Base-by-base conservation (phyloP, 495 filamentous ascomycete species). In the Saxophila tyrrhenica region DNA sequence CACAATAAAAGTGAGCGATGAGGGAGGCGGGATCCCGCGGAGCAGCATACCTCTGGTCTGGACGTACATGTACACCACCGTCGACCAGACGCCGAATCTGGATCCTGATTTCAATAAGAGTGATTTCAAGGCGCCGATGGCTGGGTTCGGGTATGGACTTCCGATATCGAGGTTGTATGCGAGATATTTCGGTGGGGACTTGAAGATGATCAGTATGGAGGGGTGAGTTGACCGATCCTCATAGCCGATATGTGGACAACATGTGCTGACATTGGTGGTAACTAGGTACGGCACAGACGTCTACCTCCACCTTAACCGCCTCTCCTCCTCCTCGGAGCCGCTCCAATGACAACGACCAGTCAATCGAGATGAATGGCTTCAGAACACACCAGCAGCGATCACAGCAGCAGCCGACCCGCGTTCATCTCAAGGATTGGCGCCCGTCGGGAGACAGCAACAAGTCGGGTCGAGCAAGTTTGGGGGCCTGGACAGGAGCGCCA, bases 21-120 rank as follows among this genome's bases (percentile, higher is more conserved):
- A 98, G 68, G 92, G 92, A 42, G 92, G 92, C 57, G 92, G 92
- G 42, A 96, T 98, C 23, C 88, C 90, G 0, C 78, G 92, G 51
- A 88, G 83, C 57, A 76, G 86, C 25, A 96, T 98, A 52, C 94
- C 94, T 10, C 76, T 98, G 8, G 92, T 97, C 16, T 98, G 92
- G 92, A 98, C 92, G 23, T 98, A 98, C 65, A 98, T 97, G 92
- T 98, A 97, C 64, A 98, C 92, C 19, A 98, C 92, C 10, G 91
- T 98, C 41, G 92, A 96, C 69, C 82, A 89, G 55, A 96, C 92
- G 2, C 92, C 92, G 3, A 94, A 80, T 63, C 74, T 98, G 46
- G 92, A 98, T 64, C 92, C 92, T 13, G 90, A 96, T 67, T 97
- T 97, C 69, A 90, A 98, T 70, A 95, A 96, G 73, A 95, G 86